Evolutionary conservation across 192 early-diverging fungal genomes (phyloP).

Genomic region (Mortierella antarctica): DNA sequence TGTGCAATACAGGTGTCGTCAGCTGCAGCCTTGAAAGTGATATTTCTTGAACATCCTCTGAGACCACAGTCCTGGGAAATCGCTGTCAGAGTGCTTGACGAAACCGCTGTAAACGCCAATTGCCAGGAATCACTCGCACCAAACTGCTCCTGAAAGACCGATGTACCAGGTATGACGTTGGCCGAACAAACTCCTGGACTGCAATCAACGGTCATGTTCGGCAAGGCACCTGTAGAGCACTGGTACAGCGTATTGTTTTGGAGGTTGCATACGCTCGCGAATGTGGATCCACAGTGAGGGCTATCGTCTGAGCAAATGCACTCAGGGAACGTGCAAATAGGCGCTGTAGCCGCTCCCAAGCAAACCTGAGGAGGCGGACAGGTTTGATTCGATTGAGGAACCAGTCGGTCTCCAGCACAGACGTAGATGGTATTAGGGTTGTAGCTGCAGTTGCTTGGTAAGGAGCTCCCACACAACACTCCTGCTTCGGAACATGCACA

Average conservation of each 20-base stretch:
- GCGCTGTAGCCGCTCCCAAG: neutral
- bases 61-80: no score
- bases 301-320: slow-evolving; percentile 2
- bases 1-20: neutral
- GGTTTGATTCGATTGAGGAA: neutral
- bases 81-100: no score
- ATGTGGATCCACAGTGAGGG: neutral
- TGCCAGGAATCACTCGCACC: no score
- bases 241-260: neutral
- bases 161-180: neutral
- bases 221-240: neutral
- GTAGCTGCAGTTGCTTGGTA: neutral
- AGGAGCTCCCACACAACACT: no score
- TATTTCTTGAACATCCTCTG: no score
- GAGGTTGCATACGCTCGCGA: neutral
- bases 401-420: neutral
- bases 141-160: no score
- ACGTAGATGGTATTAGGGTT: neutral
- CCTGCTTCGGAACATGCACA: no score
- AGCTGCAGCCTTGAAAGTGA: neutral
- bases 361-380: neutral
- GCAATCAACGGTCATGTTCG: neutral
- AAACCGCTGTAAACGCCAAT: no score
- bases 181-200: neutral
- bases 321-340: neutral